Conservation (phyloP, 495 filamentous ascomycete species). For the Daldinia bambusicola region DNA sequence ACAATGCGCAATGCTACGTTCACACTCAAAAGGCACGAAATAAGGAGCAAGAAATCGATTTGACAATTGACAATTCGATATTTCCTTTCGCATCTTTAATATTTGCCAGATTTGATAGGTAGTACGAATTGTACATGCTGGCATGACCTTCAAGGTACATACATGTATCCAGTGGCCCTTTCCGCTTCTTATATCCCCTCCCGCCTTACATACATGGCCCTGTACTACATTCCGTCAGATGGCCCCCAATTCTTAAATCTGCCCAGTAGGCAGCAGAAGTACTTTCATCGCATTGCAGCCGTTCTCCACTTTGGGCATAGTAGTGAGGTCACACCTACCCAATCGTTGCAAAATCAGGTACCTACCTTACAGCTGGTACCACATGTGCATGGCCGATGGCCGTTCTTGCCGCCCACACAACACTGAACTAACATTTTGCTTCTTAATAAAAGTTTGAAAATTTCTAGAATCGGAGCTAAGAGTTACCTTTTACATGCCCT, state of each 20-base stretch:
- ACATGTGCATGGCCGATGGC: slow-evolving; percentile 25
- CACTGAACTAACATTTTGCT: slow-evolving; percentile 2
- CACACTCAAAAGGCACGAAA: slow-evolving; percentile 14
- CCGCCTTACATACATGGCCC: neutral
- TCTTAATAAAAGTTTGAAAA: slow-evolving; percentile 13
- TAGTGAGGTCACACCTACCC: slow-evolving; percentile 43
- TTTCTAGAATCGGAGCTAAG: slow-evolving; percentile 8
- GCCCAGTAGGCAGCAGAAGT: neutral
- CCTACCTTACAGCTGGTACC: slow-evolving; percentile 36
- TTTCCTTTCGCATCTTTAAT: slow-evolving; percentile 11
- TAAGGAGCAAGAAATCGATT: slow-evolving; percentile 8
- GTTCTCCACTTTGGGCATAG: slow-evolving; percentile 40
- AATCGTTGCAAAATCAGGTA: slow-evolving; percentile 38
- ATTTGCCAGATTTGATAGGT: slow-evolving; percentile 15
- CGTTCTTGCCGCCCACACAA: slow-evolving; percentile 15
- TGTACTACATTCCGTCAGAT: neutral
- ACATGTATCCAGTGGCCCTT: too few species aligned
- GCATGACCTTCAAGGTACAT: too few species aligned
- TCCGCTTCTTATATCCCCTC: too few species aligned
- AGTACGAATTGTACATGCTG: slow-evolving; percentile 2
- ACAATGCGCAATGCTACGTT: slow-evolving; percentile 19
- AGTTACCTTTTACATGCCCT: neutral
- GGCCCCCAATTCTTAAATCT: neutral
- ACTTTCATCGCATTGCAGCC: slow-evolving; percentile 17
- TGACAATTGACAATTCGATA: slow-evolving; percentile 21